These are phyloP conservation scores for Taiwanofungus camphoratus DNA, from an alignment of 1,284 basidiomycete genomes.

Conservation along the genomic window DNA sequence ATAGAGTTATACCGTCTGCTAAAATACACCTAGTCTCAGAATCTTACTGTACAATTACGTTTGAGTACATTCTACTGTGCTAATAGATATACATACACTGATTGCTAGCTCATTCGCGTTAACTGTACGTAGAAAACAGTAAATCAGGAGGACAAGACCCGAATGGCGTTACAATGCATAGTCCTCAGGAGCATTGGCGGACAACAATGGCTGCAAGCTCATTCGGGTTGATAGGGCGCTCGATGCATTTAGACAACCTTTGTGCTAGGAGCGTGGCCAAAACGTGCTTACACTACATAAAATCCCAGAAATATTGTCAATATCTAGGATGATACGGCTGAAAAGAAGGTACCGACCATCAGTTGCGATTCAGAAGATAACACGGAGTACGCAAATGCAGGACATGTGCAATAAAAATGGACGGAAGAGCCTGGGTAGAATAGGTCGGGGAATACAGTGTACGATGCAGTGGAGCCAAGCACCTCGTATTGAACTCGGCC, in stretches of 20 bases:
- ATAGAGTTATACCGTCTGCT: no score
- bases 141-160: no score
- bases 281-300: conserved; percentile 66
- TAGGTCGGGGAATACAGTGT: conserved; percentile 54
- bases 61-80: no score
- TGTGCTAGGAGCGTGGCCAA: conserved; percentile 59
- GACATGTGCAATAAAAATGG: conserved; percentile 66
- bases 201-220: conserved; percentile 34
- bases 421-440: conserved; percentile 26
- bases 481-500: conserved; percentile 58
- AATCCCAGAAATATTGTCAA: no score
- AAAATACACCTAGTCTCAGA: no score
- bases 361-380: conserved; percentile 51
- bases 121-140: no score
- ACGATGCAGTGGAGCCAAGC: conserved; percentile 54
- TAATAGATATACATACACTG: no score
- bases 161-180: background rate
- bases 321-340: background rate
- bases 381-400: conserved; percentile 61
- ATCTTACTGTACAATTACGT: no score
- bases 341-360: conserved; percentile 41
- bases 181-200: conserved; percentile 11
- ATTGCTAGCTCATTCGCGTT: no score
- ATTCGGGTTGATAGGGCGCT: conserved; percentile 40
- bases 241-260: conserved; percentile 43